phyloP scores from a whole-genome alignment of 306 rosid genomes.

The Vigna trinervia region DNA sequence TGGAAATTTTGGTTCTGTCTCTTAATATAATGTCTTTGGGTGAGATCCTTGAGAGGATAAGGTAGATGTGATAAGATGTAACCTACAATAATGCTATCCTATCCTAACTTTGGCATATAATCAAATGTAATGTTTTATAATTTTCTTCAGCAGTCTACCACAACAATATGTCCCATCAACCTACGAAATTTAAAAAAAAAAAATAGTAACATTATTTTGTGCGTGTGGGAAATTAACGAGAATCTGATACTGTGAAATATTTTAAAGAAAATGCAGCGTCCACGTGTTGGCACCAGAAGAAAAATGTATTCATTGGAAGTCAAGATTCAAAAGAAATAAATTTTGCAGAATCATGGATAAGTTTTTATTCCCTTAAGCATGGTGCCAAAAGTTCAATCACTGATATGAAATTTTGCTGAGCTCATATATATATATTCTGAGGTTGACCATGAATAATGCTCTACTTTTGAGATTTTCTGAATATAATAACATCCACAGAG shows the following conservation, averaged over 20 bases:
- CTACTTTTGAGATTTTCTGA: slow-evolving; percentile 31
- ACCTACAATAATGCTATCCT: slow-evolving; percentile 26
- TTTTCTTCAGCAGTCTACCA: not conserved
- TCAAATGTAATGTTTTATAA: slow-evolving; percentile 10
- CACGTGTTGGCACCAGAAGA: slow-evolving; percentile 7
- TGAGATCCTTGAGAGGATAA: not conserved
- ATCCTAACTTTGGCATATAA: not conserved
- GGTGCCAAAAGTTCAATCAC: slow-evolving; percentile 42
- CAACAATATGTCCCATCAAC: slow-evolving; percentile 17
- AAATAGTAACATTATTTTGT: not conserved
- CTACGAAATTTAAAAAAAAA: not conserved
- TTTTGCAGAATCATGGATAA: slow-evolving; percentile 15
- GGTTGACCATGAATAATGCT: not conserved
- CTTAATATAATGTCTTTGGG: not conserved
- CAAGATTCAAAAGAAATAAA: slow-evolving; percentile 18
- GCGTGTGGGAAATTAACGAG: not conserved
- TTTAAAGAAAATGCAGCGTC: not conserved
- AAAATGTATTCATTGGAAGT: not conserved
- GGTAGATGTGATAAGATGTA: not conserved
- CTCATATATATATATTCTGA: not conserved
- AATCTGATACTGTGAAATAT: slow-evolving; percentile 16
- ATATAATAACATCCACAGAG: slow-evolving; percentile 33
- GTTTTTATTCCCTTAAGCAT: slow-evolving; percentile 33
- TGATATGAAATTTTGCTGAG: slow-evolving; percentile 1
- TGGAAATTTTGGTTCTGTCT: not conserved